Evolutionary conservation across 1,284 basidiomycete genomes (phyloP), one percentile per base, ranked within the genome.

Genomic region (Bjerkandera adusta): DNA sequence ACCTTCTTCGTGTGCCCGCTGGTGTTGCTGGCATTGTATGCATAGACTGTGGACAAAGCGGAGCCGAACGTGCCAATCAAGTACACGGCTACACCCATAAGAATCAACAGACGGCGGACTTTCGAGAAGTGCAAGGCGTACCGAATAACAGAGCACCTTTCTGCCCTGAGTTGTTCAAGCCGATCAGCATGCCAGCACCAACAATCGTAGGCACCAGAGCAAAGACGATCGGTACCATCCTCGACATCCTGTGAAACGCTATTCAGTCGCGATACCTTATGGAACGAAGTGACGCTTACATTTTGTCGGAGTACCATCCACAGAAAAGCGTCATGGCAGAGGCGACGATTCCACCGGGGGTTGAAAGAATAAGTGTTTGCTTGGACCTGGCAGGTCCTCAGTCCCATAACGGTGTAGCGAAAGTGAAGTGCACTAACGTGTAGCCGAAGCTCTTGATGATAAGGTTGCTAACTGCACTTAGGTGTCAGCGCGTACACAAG

Each of bases 1-100:
- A 68, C 70, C 67, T 85, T 86, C 69, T 86, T 85, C 1, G 81
- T 85, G 44, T 81, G 77, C 2, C 83, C 83, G 34, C 75, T 75
- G 0, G 77, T 83, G 57, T 86, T 85, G 39, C 76, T 78, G 1
- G 81, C 80, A 45, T 83, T 83, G 56, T 82, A 85, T 0, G 80
- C 78, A 52, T 83, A 86, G 15, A 86, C 70, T 0, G 76, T 74
- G 0, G 81, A 74, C 3, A 85, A 62, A 0, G 80, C 74, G 38
- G 77, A 79, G 7, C 81, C 81, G 53, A 79, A 84, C 2, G 78
- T 77, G 13, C 72, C 70, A 27, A 77, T 70, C n/a, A 86, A 64
- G 53, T 83, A 82, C 6, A 70, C 68, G 10, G 69, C 79, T 81
- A 38, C 11, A 38, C n/a, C 12, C n/a, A 35, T 39, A 20, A 36